Base-by-base conservation (phyloP, 768 basidiomycete genomes). In the Tylopilus cervinicoccineus region DNA sequence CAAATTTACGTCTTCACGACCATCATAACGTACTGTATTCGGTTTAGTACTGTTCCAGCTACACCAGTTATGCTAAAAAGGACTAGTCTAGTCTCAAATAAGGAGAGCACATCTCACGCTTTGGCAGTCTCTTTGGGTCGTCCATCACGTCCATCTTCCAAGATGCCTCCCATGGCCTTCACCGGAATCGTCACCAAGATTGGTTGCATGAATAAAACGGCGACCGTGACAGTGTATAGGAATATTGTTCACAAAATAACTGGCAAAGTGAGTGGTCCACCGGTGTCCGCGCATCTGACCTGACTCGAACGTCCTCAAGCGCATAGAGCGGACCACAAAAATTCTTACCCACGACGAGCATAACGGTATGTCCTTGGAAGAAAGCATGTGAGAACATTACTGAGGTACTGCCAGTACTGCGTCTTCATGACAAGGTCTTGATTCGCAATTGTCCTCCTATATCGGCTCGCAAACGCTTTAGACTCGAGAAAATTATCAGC, bases 381-480 rank as follows among this genome's bases (percentile, higher is more conserved):
- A 27, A 28, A 34, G 27, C 17, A 27, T 8, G n/a, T 41, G 3
- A 36, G 4, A n/a, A 46, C 24, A 38, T 44, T 28, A 29, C 51
- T 52, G 50, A 60, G 43, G 11, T 47, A 17, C 34, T 38, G 20
- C 40, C 55, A 89, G 88, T 60, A 55, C 74, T 88, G 40, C 83
- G 80, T 20, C 68, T 77, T 60, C 77, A 86, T 29, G 89, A 92
- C 65, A 66, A 78, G 32, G 88, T 91, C 29, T 66, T 79, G 50
- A 91, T 92, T 65, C 84, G 84, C 50, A 87, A 91, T 59, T 91
- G 88, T 64, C 84, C 83, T 34, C 88, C 88, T 20, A 71, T 88
- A 58, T 92, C 89, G 26, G 86, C 85, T 20, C 72, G 78, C 54
- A 92, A 92, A 68, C 76, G 84, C 26, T 92, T 91, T 72, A 79